Base-by-base conservation (phyloP, 2,329 filamentous ascomycete genomes). In the Phyllosticta ampelicida region DNA sequence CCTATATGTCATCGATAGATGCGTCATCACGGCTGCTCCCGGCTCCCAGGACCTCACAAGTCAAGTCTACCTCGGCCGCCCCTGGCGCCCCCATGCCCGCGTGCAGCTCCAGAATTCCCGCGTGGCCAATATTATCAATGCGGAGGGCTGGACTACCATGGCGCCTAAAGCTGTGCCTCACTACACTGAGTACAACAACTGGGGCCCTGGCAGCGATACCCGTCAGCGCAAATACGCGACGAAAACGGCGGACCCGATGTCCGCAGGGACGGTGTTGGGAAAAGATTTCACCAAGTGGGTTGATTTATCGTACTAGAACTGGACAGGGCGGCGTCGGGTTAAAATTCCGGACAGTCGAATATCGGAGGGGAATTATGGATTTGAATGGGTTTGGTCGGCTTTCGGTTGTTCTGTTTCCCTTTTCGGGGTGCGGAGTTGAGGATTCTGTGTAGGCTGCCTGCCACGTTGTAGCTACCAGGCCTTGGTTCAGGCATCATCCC, bases 151-250 rank as follows among this genome's bases (percentile, higher is more conserved):
- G 83, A 67, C 1, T 74, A 72, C 30, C 70, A 80, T 50, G 78
- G 85, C 1, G 68, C 51, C 50, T 9, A 26, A 26, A 4, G 56
- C 56, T 19, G 53, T 30, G 36, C 56, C 56, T 21, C n/a, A 73
- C 23, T 86, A 80, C 61, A 80, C 71, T 9, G 84, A 86, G 73
- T 86, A 79, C 65, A 70, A 63, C 19, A 86, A 86, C 68, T 76
- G 75, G 1, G 84, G 84, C 1, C 66, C 71, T 29, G 84, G 84
- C 1, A 74, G 82, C 2, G 68, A 70, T 18, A 75, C 73, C 0
- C 73, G 83, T 54, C 82, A 80, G 9, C 73, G 69, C 60, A 10
- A 16, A 36, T 82, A 81, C 63, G 67, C 74, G 1, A 73, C 67
- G 44, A 74, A 69, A 58, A 60, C 79, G 51, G 66, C 63, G 26